Evolutionary conservation across 2,329 filamentous ascomycete species (phyloP).

Genomic region (Fusarium paranaense): DNA sequence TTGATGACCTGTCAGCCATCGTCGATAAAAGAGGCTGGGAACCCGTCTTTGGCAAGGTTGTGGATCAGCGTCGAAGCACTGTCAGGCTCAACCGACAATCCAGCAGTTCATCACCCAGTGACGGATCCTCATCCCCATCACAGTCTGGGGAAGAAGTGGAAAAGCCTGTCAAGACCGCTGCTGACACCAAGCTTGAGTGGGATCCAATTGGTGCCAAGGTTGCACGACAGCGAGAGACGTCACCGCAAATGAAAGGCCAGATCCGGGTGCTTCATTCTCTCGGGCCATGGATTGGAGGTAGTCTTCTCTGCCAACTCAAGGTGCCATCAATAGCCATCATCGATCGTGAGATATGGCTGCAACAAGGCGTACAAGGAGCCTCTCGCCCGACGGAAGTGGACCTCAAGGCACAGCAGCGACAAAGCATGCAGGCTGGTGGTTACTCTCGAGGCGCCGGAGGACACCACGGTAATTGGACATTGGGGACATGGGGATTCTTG

Average conservation of each 20-base stretch:
- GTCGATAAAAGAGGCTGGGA: constrained; percentile 81
- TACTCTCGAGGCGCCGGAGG: constrained; percentile 53
- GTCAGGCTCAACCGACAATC: constrained; percentile 54
- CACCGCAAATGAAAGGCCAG: constrained; percentile 64
- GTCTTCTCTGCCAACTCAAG: constrained; percentile 75
- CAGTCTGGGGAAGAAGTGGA: constrained; percentile 42
- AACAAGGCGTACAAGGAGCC: constrained; percentile 73
- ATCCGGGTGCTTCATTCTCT: constrained; percentile 76
- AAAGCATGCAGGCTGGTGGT: constrained; percentile 72
- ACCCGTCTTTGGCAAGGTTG: constrained; percentile 76
- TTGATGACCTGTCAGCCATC: constrained; percentile 78
- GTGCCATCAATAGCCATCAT: constrained; percentile 76
- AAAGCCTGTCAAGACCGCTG: constrained; percentile 33
- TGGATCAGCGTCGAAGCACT: constrained; percentile 64
- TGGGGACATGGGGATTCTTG: constrained; percentile 70
- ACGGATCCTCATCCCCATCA: constrained; percentile 37
- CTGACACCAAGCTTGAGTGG: constrained; percentile 40
- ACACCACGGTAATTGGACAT: constrained; percentile 67
- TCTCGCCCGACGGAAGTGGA: constrained; percentile 70
- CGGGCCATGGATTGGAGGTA: constrained; percentile 81
- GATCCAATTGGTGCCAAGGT: constrained; percentile 54
- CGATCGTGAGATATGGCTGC: constrained; percentile 77
- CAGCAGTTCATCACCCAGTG: constrained; percentile 29
- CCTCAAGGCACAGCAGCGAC: constrained; percentile 67
- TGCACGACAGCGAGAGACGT: constrained; percentile 47